Evolutionary conservation across 164 flowering plant species (phyloP).

Genomic region (Amborella trichopoda): DNA sequence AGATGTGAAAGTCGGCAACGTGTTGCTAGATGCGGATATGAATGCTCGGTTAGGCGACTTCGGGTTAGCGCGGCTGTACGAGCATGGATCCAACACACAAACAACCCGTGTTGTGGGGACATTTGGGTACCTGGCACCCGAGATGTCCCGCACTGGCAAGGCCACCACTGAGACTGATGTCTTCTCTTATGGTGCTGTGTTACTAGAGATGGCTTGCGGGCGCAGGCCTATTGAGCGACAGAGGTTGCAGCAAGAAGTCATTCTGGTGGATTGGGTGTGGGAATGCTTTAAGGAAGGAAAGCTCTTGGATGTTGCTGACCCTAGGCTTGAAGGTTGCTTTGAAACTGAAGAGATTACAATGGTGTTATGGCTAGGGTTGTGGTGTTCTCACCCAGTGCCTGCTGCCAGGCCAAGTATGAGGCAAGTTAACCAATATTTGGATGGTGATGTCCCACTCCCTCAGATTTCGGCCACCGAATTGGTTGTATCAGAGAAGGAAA

Average conservation of each 20-base stretch:
- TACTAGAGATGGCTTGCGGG: slow-evolving; percentile 50
- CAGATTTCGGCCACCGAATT: slow-evolving; percentile 8
- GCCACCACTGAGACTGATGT: slow-evolving; percentile 40
- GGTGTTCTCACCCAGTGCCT: slow-evolving; percentile 28
- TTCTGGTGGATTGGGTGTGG: slow-evolving; percentile 58
- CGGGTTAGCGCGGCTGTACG: slow-evolving; percentile 40
- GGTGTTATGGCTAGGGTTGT: slow-evolving; percentile 35
- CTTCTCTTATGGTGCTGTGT: slow-evolving; percentile 45
- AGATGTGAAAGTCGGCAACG: slow-evolving; percentile 11
- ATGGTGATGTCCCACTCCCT: slow-evolving; percentile 25
- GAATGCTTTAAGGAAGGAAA: slow-evolving; percentile 24
- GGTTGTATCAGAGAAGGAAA: too few species aligned
- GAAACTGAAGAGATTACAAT: slow-evolving; percentile 20
- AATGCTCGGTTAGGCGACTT: slow-evolving; percentile 22
- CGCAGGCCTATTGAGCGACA: slow-evolving; percentile 49
- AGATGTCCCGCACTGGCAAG: slow-evolving; percentile 44
- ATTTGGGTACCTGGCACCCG: slow-evolving; percentile 60
- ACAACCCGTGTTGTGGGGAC: slow-evolving; percentile 60
- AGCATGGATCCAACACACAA: slow-evolving; percentile 44
- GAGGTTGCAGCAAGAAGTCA: slow-evolving; percentile 28
- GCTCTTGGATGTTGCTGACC: slow-evolving; percentile 31
- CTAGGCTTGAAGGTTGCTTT: slow-evolving; percentile 15
- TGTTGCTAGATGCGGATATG: slow-evolving; percentile 24
- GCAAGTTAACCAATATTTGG: slow-evolving; percentile 36
- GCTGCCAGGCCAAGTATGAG: slow-evolving; percentile 35